Evolutionary conservation across 2,329 filamentous ascomycete species (phyloP), one percentile per base, ranked within the genome.

Genomic region (Balansia obtecta): DNA sequence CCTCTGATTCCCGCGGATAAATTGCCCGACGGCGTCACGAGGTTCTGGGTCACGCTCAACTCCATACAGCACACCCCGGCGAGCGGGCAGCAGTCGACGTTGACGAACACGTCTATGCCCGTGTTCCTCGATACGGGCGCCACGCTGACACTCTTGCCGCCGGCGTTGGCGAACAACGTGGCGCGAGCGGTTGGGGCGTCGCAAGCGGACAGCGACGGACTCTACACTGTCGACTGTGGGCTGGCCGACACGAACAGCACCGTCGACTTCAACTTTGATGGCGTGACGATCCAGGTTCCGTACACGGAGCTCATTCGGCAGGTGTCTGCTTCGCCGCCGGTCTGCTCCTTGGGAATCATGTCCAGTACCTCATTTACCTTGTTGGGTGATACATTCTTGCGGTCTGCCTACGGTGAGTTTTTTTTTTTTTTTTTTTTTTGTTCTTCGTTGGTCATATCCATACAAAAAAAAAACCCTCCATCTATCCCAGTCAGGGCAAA

Each of bases 81-180:
- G 60, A 42, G 57, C 58, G 52, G 55, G 4, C 43, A 54, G 45
- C 52, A 49, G 8, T 43, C 48, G 38, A 34, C 52, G 18, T 73
- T 72, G 55, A 48, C 59, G 39, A 64, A 64, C 58, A 67, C 67
- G 43, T 57, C 56, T 15, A 66, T 73, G 56, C 71, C 79, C 12
- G 82, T 85, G 11, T 80, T 88, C 49, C 73, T 88, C 42, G 85
- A 88, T 65, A 85, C 80, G 27, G 85, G 85, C 7, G 82, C 80
- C 22, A 86, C 81, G 13, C 70, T 86, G 58, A 83, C 78, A 46
- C 77, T 86, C 50, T 70, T 88, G 1, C 85, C 85, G 1, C 66
- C 76, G 50, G 61, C 63, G 18, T 65, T 87, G 33, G 75, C 75
- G 41, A 58, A 65, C n/a, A 55, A 59, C 41, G 72, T 82, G 33